Evolutionary conservation across 805 yeast species (phyloP).

Genomic region (Candida insectalens): DNA sequence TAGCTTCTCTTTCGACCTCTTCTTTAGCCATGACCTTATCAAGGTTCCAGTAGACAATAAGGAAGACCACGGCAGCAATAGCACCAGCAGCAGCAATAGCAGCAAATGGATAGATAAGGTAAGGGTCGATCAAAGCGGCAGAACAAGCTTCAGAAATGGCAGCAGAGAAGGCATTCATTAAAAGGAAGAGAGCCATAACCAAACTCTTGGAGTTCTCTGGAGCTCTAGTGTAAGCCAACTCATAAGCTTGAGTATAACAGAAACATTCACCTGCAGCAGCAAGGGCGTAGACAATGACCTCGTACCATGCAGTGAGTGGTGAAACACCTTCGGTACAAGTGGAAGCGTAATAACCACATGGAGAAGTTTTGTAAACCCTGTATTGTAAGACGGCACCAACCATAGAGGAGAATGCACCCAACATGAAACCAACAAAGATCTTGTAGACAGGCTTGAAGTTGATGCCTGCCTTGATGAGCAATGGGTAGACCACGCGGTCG

Average conservation of each 20-base stretch:
- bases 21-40: constrained; percentile 19
- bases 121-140: constrained; percentile 31
- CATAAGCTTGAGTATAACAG: constrained; percentile 40
- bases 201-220: constrained; percentile 44
- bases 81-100: constrained; percentile 29
- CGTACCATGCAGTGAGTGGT: constrained; percentile 26
- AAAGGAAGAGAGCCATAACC: constrained; percentile 33
- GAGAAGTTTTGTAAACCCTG: constrained; percentile 36
- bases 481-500: constrained; percentile 38
- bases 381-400: constrained; percentile 43
- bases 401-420: constrained; percentile 37
- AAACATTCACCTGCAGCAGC: constrained; percentile 45
- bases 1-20: constrained; percentile 10
- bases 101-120: constrained; percentile 33
- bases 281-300: constrained; percentile 24
- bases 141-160: constrained; percentile 35
- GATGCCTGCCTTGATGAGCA: constrained; percentile 31
- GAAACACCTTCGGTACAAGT: constrained; percentile 23
- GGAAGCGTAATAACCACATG: constrained; percentile 40
- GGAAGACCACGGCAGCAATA: constrained; percentile 22
- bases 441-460: constrained; percentile 35
- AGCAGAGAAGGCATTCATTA: constrained; percentile 36
- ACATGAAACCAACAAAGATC: constrained; percentile 36
- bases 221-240: constrained; percentile 42
- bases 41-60: constrained; percentile 22